Evolutionary conservation across 768 basidiomycete species (phyloP).

Genomic region (Suillus fuscotomentosus): DNA sequence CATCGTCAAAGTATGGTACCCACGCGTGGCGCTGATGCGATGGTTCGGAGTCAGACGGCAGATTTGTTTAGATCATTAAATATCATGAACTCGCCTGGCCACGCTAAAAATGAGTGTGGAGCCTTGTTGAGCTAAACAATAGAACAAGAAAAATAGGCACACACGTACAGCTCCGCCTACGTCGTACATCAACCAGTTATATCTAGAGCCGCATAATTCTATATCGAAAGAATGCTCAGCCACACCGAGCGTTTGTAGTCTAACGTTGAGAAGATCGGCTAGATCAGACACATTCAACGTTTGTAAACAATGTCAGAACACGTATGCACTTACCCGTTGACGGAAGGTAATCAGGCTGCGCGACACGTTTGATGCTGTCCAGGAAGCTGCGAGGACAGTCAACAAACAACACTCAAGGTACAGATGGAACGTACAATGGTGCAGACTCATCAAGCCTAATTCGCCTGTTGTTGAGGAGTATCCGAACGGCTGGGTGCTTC

Average conservation of each 20-base stretch:
- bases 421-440: constrained; percentile 53
- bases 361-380: constrained; percentile 60
- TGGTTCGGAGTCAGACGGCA: constrained; percentile 15
- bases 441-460: constrained; percentile 75
- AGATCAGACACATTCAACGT: constrained; percentile 7
- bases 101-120: constrained; percentile 37
- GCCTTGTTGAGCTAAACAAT: constrained; percentile 5
- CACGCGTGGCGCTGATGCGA: constrained; percentile 66
- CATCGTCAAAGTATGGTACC: constrained; percentile 86
- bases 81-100: constrained; percentile 49
- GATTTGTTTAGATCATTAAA: constrained; percentile 10
- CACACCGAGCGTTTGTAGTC: constrained; percentile 78
- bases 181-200: constrained; percentile 80
- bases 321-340: constrained; percentile 50
- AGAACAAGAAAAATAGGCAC: constrained; percentile 4
- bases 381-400: constrained; percentile 53
- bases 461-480: constrained; percentile 54
- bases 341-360: constrained; percentile 68
- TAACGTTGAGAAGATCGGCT: constrained; percentile 80
- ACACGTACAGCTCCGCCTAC: constrained; percentile 76
- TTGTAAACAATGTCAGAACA: constrained; percentile 3
- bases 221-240: constrained; percentile 76
- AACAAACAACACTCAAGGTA: not conserved
- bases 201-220: constrained; percentile 56
- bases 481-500: constrained; percentile 64